Evolutionary conservation across 2,329 filamentous ascomycete genomes (phyloP), one percentile per base, ranked within the genome.

Genomic region (Lachnellula cervina): DNA sequence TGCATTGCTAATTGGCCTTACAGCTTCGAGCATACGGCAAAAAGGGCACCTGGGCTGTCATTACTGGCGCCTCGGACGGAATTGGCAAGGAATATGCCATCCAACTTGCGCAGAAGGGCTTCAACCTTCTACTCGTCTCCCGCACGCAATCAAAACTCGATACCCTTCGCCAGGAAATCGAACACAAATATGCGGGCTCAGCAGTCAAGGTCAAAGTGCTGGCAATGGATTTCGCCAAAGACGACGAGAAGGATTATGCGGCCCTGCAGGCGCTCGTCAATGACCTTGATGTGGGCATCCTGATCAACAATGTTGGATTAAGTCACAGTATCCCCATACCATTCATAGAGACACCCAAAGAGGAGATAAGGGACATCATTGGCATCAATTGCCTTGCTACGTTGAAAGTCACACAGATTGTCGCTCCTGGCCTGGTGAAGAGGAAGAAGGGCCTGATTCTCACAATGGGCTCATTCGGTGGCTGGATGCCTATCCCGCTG

Each of bases 381-480:
- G 92, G 86, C 51, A 92, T 99, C 80, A 99, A 99, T 77, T 97
- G 93, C 75, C 77, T 88, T 59, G 93, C 88, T 44, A 99, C 94
- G 0, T 81, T 99, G 37, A 88, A 89, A 69, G 86, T 92, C 51
- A 99, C 94, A 0, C 86, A 93, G 70, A 79, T 93, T 49, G 79
- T 99, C 43, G 87, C 88, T 0, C 92, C 94, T 0, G 84, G 88
- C 58, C 91, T 99, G 84, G 82, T 89, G 58, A 79, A 87, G 70
- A 88, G 92, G 67, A 90, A 89, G 75, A 84, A 86, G 55, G 94
- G 95, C 23, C 80, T 99, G 37, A 90, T 99, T 68, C 78, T 99
- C 54, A 99, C 93, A 56, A 97, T 99, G 92, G 94, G 93, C 47
- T 97, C 92, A 11, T 96, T 97, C 70, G 94, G 88, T 59, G 95